A percentile compares a stretch with the other conserved stretches of the same genome.
Evolutionary conservation across 257 asterid genomes (phyloP).

Genomic region (Solanum okadae): DNA sequence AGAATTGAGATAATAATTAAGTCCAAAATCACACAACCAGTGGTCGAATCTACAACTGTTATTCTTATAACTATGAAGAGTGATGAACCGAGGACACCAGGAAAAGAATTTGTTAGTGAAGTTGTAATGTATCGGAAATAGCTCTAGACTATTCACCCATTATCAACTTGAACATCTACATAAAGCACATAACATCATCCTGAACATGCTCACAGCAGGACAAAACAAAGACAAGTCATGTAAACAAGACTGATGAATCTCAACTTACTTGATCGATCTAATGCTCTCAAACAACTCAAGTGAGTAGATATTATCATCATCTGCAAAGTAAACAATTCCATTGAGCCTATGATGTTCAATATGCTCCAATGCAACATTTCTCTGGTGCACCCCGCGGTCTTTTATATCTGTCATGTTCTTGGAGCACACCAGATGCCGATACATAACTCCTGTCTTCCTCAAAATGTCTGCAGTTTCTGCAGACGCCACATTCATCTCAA

Average conservation of each 20-base stretch:
- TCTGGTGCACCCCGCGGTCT: conserved; percentile 77
- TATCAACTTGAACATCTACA: background rate
- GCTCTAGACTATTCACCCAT: background rate
- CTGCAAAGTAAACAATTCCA: conserved; percentile 90
- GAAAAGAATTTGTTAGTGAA: background rate
- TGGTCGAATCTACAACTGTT: background rate
- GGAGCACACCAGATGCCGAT: conserved; percentile 68
- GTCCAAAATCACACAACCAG: background rate
- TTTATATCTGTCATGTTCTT: conserved; percentile 56
- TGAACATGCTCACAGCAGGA: background rate
- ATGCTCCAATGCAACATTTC: conserved; percentile 88
- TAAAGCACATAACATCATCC: background rate
- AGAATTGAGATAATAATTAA: background rate
- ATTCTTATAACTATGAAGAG: background rate
- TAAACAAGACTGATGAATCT: background rate
- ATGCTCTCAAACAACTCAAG: conserved; percentile 77
- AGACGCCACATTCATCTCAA: conserved; percentile 71
- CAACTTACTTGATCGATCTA: conserved; percentile 58
- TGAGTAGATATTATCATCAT: conserved; percentile 71
- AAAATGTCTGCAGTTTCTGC: conserved; percentile 72
- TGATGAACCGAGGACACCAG: background rate
- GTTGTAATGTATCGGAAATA: background rate
- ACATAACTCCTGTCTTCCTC: conserved; percentile 72
- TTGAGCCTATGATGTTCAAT: conserved; percentile 79
- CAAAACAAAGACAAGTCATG: background rate